Base-by-base conservation (phyloP, 306 rosid species). In the Cotoneaster glaucophyllus region DNA sequence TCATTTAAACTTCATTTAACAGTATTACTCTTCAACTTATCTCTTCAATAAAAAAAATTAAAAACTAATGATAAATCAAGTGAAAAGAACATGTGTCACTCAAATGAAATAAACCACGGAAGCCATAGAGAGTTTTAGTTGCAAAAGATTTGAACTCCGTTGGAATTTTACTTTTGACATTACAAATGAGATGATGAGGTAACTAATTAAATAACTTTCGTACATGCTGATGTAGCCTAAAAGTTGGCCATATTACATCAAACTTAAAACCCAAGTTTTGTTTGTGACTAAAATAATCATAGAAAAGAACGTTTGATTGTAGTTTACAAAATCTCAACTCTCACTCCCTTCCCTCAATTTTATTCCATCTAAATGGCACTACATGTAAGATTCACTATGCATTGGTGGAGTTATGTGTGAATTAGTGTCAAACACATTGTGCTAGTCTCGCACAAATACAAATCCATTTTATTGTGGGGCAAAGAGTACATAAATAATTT, bases 161-260 rank as follows among this genome's bases (percentile, higher is more conserved):
- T 26, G 66, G 48, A 56, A 56, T 72, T 34, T 72, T 57, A 29
- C 53, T 24, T 72, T 72, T 37, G 66, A 72, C 76, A 37, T 37
- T 39, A 37, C 61, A 70, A 52, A 50, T 53, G n/a, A 52, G 62
- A 72, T 72, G 67, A 15, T 4, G 10, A 37, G 28, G 66, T 57
- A n/a, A 57, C 34, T 54, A 31, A 63, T 10, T 59, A 59, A 25
- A 50, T n/a, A 58, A 24, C 17, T 22, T 24, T 15, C 17, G 64
- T n/a, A 18, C 64, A 58, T 24, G 29, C 22, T 3, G 21, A 12
- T 56, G 62, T 56, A n/a, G 14, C 15, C 62, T 54, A 8, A 54
- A 21, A 54, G 22, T 54, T 54, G 25, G 24, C 5, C 11, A 1
- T 8, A 1, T 8, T 54, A 18, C 59, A 21, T 15, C 19, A 15